Percentiles rank a stretch among this genome's conserved stretches.
phyloP scores from a whole-genome alignment of 2,329 filamentous ascomycete genomes.

The Penicillium sp. region DNA sequence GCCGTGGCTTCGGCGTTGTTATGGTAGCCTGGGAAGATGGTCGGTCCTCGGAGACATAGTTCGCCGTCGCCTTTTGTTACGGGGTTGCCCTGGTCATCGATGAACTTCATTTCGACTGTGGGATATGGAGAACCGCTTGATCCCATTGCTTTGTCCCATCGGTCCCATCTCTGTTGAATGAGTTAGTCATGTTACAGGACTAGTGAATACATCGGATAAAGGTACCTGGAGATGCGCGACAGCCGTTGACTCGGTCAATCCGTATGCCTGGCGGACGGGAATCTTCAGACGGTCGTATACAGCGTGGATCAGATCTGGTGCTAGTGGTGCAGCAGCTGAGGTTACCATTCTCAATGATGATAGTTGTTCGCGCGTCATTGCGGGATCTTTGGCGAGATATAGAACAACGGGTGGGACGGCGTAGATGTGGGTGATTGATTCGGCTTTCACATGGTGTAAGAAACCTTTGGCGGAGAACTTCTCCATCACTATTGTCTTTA shows the following conservation, averaged over 20 bases:
- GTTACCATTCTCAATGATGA: constrained; percentile 20
- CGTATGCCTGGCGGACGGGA: too few species aligned
- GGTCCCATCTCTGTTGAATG: constrained; percentile 13
- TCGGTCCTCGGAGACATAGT: constrained; percentile 70
- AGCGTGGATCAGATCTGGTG: constrained; percentile 13
- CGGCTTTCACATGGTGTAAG: constrained; percentile 4
- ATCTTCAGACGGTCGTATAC: not conserved
- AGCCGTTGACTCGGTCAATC: too few species aligned
- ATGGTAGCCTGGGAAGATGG: constrained; percentile 71
- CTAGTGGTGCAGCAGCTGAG: constrained; percentile 19
- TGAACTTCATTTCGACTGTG: constrained; percentile 10
- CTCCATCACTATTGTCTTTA: constrained; percentile 13
- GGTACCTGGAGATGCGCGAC: constrained; percentile 12
- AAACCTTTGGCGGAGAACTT: constrained; percentile 16
- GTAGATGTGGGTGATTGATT: constrained; percentile 15
- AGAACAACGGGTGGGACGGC: constrained; percentile 20
- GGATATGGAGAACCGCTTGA: constrained; percentile 17
- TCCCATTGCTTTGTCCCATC: constrained; percentile 13
- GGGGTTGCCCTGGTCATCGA: not conserved
- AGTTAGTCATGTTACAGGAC: not conserved
- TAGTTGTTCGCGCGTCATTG: constrained; percentile 11
- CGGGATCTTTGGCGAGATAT: constrained; percentile 13
- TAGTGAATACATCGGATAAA: not conserved
- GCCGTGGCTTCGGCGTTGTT: constrained; percentile 66
- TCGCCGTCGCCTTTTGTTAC: constrained; percentile 38